phyloP scores from a whole-genome alignment of 495 filamentous ascomycete genomes.

The Lasiosphaeria ovina region DNA sequence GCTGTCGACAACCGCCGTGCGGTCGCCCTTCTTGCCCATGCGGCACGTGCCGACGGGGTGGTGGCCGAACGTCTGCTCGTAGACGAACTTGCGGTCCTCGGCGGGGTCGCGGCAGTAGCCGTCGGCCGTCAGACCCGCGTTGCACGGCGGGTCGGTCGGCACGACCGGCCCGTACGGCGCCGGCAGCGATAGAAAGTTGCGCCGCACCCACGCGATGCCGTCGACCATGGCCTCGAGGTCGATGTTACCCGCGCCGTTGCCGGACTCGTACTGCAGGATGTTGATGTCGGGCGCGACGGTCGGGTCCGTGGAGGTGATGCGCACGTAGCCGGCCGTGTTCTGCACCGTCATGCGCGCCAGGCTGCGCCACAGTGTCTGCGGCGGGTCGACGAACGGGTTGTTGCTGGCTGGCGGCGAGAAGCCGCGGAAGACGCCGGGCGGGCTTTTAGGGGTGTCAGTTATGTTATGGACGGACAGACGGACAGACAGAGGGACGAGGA shows the following conservation, averaged over 20 bases:
- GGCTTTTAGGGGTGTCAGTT: not conserved
- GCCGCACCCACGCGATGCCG: conserved; percentile 55
- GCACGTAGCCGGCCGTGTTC: conserved; percentile 42
- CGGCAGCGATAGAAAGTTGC: conserved; percentile 15
- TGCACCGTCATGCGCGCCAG: conserved; percentile 32
- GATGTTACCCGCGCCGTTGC: conserved; percentile 14
- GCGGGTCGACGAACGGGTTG: conserved; percentile 13
- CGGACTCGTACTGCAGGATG: conserved; percentile 45
- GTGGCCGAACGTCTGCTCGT: conserved; percentile 39
- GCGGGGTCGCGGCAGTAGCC: conserved; percentile 49
- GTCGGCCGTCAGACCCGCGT: conserved; percentile 43
- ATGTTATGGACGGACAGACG: not conserved
- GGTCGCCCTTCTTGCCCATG: conserved; percentile 49
- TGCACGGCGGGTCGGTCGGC: conserved; percentile 46
- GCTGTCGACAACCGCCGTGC: conserved; percentile 52
- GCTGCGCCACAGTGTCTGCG: conserved; percentile 17
- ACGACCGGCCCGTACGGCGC: conserved; percentile 39
- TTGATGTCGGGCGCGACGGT: conserved; percentile 43
- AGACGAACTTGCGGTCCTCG: conserved; percentile 41
- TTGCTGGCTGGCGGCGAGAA: conserved; percentile 32
- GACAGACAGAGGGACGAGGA: not conserved
- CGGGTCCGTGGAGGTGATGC: conserved; percentile 39
- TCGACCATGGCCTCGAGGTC: conserved; percentile 52
- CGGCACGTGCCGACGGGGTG: conserved; percentile 51
- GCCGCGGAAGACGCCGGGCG: conserved; percentile 20